phyloP scores from a whole-genome alignment of 257 asterid species.

The Thymus quinquecostatus region DNA sequence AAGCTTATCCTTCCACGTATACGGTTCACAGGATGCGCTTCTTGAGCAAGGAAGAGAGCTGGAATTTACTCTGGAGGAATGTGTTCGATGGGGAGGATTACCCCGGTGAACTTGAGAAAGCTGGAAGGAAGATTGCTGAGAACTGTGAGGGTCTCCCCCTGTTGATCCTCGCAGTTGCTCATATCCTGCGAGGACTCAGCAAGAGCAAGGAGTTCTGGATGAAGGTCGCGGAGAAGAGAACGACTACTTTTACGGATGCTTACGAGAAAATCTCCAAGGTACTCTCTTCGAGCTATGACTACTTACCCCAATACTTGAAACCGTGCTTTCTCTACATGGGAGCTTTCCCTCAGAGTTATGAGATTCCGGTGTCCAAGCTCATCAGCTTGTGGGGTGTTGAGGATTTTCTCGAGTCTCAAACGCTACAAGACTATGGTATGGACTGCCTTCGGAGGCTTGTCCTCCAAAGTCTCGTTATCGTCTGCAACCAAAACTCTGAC shows the following conservation, averaged over 20 bases:
- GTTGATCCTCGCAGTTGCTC: conserved; percentile 28
- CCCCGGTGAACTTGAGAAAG: conserved; percentile 18
- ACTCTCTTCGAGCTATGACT: conserved; percentile 29
- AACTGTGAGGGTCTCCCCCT: conserved; percentile 37
- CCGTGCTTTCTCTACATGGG: background rate
- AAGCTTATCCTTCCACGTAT: conserved; percentile 4
- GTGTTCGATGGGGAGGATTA: conserved; percentile 4
- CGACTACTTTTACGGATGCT: background rate
- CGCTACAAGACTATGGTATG: background rate
- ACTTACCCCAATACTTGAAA: background rate
- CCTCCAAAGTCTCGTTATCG: background rate
- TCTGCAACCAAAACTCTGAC: background rate
- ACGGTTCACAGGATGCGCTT: background rate
- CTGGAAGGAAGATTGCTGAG: conserved; percentile 21
- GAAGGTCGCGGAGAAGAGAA: background rate
- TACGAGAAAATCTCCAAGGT: background rate
- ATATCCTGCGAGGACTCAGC: no score
- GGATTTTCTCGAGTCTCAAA: background rate
- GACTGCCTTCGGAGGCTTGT: background rate
- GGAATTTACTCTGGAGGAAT: background rate
- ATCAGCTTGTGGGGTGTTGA: background rate
- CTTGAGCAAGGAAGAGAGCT: background rate
- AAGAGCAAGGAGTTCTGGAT: conserved; percentile 1
- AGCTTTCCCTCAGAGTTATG: background rate
- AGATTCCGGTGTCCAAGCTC: background rate